Evolutionary conservation across 495 filamentous ascomycete species (phyloP).

Genomic region (Annulohypoxylon maeteangense): DNA sequence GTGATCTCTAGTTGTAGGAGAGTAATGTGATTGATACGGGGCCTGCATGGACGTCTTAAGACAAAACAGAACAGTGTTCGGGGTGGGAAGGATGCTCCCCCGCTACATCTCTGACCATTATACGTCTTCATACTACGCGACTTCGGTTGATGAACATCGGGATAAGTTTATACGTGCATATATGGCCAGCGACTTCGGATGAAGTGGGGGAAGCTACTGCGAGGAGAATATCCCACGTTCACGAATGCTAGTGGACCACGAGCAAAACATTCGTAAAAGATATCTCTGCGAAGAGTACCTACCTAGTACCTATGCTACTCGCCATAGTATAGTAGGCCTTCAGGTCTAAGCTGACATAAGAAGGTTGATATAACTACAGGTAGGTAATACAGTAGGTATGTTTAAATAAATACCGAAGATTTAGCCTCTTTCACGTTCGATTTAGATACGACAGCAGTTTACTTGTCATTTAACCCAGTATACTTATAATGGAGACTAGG

Average conservation of each 20-base stretch:
- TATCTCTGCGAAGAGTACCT: neutral
- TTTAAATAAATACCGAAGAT: neutral
- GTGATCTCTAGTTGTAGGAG: neutral
- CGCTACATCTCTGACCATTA: conserved; percentile 3
- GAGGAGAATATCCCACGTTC: conserved; percentile 2
- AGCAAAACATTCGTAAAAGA: neutral
- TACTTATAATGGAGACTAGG: neutral
- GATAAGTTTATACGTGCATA: conserved; percentile 15
- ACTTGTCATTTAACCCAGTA: no score
- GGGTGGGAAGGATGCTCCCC: conserved; percentile 7
- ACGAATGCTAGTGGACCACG: conserved; percentile 3
- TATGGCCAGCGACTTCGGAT: conserved; percentile 38
- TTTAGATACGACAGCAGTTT: neutral
- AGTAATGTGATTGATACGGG: neutral
- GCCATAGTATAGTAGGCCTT: neutral
- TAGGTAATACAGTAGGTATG: no score
- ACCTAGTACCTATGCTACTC: no score
- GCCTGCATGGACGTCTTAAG: neutral
- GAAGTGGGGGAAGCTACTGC: conserved; percentile 32
- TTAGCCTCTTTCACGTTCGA: neutral
- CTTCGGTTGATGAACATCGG: conserved; percentile 8
- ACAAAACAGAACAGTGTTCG: neutral
- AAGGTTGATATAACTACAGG: neutral
- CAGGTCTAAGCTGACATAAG: neutral
- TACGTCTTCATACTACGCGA: neutral